Percentiles rank a stretch among this genome's conserved stretches.
Evolutionary conservation across 208 protist species (phyloP).

Genomic region (Crithidia brevicula): DNA sequence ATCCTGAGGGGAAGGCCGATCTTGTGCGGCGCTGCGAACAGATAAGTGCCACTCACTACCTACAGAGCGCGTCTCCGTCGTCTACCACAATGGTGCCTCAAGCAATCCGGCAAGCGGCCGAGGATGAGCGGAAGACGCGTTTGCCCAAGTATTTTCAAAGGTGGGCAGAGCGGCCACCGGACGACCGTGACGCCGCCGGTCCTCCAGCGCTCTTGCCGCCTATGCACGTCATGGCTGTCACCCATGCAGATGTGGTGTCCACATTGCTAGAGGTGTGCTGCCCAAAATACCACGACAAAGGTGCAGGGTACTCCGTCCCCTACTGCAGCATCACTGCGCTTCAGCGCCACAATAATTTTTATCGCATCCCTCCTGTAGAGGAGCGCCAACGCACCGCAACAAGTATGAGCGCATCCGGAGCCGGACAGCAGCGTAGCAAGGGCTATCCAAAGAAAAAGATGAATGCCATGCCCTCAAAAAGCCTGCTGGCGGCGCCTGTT

Average conservation of each 20-base stretch:
- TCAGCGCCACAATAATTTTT: conserved; percentile 77
- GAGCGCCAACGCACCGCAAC: conserved; percentile 25
- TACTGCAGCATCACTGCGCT: conserved; percentile 82
- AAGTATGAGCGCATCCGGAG: not conserved
- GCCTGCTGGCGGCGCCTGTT: conserved; percentile 7
- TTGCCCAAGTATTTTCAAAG: conserved; percentile 65
- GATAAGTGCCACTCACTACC: conserved; percentile 59
- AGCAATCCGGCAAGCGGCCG: conserved; percentile 39
- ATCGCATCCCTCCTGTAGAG: conserved; percentile 48
- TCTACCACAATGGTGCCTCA: conserved; percentile 40
- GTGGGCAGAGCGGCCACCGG: conserved; percentile 22
- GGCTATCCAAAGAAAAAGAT: conserved; percentile 24
- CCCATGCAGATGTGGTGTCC: conserved; percentile 77
- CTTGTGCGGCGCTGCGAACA: conserved; percentile 59
- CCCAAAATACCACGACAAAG: conserved; percentile 51
- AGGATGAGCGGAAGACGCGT: conserved; percentile 39
- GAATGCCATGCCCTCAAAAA: conserved; percentile 16
- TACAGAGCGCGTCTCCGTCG: conserved; percentile 9
- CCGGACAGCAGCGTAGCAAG: conserved; percentile 14
- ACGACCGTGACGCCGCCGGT: conserved; percentile 19
- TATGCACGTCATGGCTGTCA: conserved; percentile 74
- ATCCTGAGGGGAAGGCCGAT: conserved; percentile 60
- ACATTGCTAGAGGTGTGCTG: conserved; percentile 71
- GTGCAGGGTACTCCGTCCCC: conserved; percentile 67
- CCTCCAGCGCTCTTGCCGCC: conserved; percentile 64